phyloP scores from a whole-genome alignment of 1,139 yeast species.

The Lodderomyces jiufengensis region DNA sequence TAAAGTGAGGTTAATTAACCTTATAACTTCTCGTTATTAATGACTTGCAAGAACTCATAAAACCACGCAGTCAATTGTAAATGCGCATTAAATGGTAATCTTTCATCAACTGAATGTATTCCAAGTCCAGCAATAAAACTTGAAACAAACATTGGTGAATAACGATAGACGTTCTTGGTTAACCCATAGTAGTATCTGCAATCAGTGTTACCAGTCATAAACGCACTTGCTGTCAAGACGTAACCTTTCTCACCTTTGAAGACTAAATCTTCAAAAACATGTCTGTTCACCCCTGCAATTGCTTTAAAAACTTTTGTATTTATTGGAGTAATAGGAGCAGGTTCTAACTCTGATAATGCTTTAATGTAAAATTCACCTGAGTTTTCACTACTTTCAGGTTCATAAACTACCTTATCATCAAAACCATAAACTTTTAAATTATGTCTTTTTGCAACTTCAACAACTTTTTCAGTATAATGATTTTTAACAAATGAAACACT shows the following conservation, averaged over 20 bases:
- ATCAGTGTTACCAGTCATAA: slow-evolving; percentile 83
- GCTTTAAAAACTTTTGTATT: slow-evolving; percentile 39
- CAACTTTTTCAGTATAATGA: slow-evolving; percentile 20
- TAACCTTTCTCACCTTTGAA: slow-evolving; percentile 33
- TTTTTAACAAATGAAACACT: slow-evolving; percentile 20
- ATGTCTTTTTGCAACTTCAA: slow-evolving; percentile 28
- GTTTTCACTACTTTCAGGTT: slow-evolving; percentile 11
- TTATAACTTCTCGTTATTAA: too few relatives aligned
- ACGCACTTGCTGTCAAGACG: slow-evolving; percentile 57
- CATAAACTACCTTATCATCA: slow-evolving; percentile 20
- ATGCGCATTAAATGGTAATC: slow-evolving; percentile 32
- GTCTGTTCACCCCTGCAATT: slow-evolving; percentile 42
- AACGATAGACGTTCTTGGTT: slow-evolving; percentile 71
- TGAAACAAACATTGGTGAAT: slow-evolving; percentile 35
- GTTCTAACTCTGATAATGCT: slow-evolving; percentile 20
- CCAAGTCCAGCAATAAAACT: slow-evolving; percentile 19
- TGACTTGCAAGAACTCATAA: slow-evolving; percentile 25
- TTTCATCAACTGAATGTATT: slow-evolving; percentile 43
- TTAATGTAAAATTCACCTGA: slow-evolving; percentile 26
- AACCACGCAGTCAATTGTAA: slow-evolving; percentile 42
- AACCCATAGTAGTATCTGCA: slow-evolving; percentile 75
- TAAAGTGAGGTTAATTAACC: too few relatives aligned
- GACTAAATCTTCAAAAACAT: slow-evolving; percentile 41
- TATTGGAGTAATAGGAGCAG: slow-evolving; percentile 38
- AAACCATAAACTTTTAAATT: slow-evolving; percentile 21